Percentiles rank a stretch among this genome's conserved stretches.
These are phyloP conservation scores for Saksenaea oblongispora DNA, from an alignment of 371 early-diverging fungal species.

Conservation along the genomic window DNA sequence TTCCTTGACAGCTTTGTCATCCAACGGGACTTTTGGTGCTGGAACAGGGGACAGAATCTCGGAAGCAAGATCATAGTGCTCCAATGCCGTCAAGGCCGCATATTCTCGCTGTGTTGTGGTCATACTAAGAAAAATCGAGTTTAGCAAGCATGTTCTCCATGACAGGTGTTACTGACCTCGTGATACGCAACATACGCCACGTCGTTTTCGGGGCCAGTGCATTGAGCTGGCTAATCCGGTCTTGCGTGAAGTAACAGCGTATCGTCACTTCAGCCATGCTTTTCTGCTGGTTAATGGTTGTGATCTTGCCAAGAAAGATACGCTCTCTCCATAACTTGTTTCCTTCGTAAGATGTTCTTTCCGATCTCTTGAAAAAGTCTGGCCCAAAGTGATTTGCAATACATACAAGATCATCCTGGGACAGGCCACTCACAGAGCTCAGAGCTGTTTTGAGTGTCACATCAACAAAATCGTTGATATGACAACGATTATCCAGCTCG, in stretches of 20 bases:
- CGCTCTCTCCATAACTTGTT: constrained; percentile 25
- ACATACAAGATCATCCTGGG: constrained; percentile 51
- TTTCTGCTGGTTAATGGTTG: constrained; percentile 40
- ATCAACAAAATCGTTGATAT: constrained; percentile 79
- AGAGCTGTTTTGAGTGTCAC: constrained; percentile 51
- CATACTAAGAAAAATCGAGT: constrained; percentile 39
- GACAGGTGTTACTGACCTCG: constrained; percentile 21
- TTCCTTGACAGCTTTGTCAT: constrained; percentile 39
- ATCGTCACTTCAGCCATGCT: constrained; percentile 49
- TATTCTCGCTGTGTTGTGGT: constrained; percentile 88
- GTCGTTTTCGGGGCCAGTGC: constrained; percentile 44
- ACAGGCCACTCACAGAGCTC: constrained; percentile 31
- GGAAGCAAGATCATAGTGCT: constrained; percentile 59
- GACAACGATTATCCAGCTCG: constrained; percentile 54
- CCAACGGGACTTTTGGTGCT: constrained; percentile 18
- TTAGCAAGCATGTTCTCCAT: not conserved
- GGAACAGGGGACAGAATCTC: constrained; percentile 68
- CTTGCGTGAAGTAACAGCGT: constrained; percentile 47
- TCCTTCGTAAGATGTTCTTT: constrained; percentile 7
- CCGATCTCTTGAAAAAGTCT: constrained; percentile 31
- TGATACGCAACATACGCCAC: constrained; percentile 36
- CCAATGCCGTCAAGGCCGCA: constrained; percentile 69
- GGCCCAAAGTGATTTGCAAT: constrained; percentile 50
- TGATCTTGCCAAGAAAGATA: constrained; percentile 66
- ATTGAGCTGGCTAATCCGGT: constrained; percentile 44